Base-by-base conservation (phyloP, 768 basidiomycete genomes). In the Mycena floridula region DNA sequence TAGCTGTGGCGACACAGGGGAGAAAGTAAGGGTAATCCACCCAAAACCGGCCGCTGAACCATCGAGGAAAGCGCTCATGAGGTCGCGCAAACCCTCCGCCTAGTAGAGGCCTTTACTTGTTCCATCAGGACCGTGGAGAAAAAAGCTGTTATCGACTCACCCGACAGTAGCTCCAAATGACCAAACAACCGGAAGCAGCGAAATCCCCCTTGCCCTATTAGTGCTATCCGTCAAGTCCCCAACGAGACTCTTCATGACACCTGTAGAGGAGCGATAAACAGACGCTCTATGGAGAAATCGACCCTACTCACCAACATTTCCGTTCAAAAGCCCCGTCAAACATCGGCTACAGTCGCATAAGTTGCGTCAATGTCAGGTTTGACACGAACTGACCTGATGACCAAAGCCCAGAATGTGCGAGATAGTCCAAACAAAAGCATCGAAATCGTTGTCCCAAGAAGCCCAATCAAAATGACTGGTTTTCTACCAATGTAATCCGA, bases 301-400 rank as follows among this genome's bases (percentile, higher is more conserved):
- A n/a, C n/a, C n/a, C n/a, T n/a, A n/a, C n/a, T n/a, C n/a, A n/a
- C 77, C 82, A 4, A 80, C 72, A 53, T 84, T 84, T 28, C 83
- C 85, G 49, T 85, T 83, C 18, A 87, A 59, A 41, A 81, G 62
- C 3, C 85, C 84, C 37, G 77, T 78, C 15, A 86, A 60, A 50
- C 83, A 85, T n/a, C 85, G 85, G 51, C 80, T 81, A 46, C n/a
- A 26, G 21, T 30, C 25, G 18, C 27, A 40, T 18, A 23, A 18
- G 13, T 43, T 36, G 25, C 22, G 37, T 21, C 25, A 40, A 27
- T 21, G 25, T 26, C 21, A 44, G n/a, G n/a, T n/a, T 24, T 46
- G 35, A 38, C 28, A 25, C 50, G 4, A 11, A n/a, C 54, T 21
- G 47, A 73, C 81, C 81, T 82, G 47, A 79, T 51, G n/a, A 83